Conservation (phyloP, 2,329 filamentous ascomycete genomes). For the Fusarium siculi region DNA sequence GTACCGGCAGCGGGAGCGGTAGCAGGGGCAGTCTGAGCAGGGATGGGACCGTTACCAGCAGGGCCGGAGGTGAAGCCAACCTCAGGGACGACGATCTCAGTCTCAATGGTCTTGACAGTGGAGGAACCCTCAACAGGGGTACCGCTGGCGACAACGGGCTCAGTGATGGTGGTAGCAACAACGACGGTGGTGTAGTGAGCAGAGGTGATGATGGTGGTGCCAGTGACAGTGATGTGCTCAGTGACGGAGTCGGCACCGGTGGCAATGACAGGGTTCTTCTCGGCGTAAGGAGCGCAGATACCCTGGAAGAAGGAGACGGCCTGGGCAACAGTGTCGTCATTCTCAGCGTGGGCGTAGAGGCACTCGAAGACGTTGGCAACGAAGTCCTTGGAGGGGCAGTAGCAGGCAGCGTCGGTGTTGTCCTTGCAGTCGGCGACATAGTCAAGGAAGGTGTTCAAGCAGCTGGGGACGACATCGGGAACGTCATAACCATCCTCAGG, state of each 20-base stretch:
- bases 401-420: conserved; percentile 86
- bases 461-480: conserved; percentile 82
- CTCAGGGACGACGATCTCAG: conserved; percentile 63
- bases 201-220: conserved; percentile 62
- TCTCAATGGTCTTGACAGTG: conserved; percentile 62
- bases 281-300: conserved; percentile 82
- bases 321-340: conserved; percentile 71
- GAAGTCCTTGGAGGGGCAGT: conserved; percentile 83
- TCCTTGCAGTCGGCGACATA: conserved; percentile 75
- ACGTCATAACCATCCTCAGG: conserved; percentile 45
- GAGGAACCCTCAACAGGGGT: conserved; percentile 58
- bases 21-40: conserved; percentile 53
- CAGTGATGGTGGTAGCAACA: conserved; percentile 59
- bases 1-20: conserved; percentile 51
- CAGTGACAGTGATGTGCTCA: conserved; percentile 66
- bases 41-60: conserved; percentile 32
- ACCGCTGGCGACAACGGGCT: conserved; percentile 61
- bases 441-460: conserved; percentile 91
- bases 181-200: conserved; percentile 63
- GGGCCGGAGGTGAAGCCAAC: conserved; percentile 59
- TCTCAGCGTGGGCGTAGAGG: conserved; percentile 78
- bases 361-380: conserved; percentile 84
- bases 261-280: conserved; percentile 84
- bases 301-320: conserved; percentile 89
- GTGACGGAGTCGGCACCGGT: conserved; percentile 76